These are phyloP conservation scores for Lentinula sp. DNA, from an alignment of 768 basidiomycete species.

Conservation along the genomic window DNA sequence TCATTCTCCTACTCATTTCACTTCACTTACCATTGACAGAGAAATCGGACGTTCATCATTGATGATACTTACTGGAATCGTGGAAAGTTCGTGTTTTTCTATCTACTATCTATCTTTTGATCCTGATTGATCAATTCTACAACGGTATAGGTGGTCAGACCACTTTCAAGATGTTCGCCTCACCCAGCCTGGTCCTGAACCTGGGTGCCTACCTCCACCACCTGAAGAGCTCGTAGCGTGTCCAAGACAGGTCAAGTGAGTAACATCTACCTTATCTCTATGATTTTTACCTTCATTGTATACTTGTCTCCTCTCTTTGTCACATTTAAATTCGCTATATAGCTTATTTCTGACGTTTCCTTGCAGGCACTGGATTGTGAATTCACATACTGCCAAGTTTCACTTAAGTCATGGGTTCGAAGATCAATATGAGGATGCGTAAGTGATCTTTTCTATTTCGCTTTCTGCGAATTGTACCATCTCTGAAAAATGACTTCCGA, in stretches of 20 bases:
- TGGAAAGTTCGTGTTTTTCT: conserved; percentile 44
- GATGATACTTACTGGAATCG: conserved; percentile 72
- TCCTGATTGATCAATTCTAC: background rate
- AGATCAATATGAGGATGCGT: conserved; percentile 62
- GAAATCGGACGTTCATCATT: conserved; percentile 60
- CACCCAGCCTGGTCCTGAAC: conserved; percentile 58
- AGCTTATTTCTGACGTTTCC: background rate
- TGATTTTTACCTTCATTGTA: background rate
- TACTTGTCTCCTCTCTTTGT: background rate
- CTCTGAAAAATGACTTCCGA: background rate
- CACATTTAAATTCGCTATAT: conserved; percentile 3
- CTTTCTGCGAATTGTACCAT: background rate
- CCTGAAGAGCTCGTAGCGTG: conserved; percentile 70
- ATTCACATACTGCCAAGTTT: conserved; percentile 57
- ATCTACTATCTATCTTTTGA: background rate
- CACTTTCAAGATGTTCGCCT: conserved; percentile 51
- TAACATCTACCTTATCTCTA: background rate
- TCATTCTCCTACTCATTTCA: background rate
- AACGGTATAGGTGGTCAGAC: conserved; percentile 50
- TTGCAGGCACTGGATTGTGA: conserved; percentile 63
- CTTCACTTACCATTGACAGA: conserved; percentile 25
- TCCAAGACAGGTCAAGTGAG: conserved; percentile 59
- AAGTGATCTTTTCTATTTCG: conserved; percentile 19
- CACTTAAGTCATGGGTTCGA: conserved; percentile 53
- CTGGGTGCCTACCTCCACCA: conserved; percentile 55